phyloP scores from a whole-genome alignment of 2,329 filamentous ascomycete species.

The Colletotrichum shisoi region DNA sequence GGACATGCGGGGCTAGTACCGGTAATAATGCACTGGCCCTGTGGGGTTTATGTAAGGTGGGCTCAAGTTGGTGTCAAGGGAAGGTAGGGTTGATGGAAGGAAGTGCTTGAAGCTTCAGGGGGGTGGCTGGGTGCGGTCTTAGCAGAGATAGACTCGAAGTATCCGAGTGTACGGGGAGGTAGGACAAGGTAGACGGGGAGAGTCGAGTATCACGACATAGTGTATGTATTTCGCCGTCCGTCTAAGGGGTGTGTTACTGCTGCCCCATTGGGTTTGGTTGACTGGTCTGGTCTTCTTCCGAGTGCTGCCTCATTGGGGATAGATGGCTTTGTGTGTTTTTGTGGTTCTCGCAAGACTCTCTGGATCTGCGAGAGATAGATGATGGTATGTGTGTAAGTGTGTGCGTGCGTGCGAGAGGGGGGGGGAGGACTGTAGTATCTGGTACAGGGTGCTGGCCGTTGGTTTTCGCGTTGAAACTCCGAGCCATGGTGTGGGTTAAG shows the following conservation, averaged over 20 bases:
- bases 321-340: not conserved
- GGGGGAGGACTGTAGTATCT: not conserved
- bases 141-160: constrained; percentile 13
- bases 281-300: not conserved
- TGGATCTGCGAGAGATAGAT: not conserved
- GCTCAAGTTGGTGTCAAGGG: not conserved
- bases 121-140: constrained; percentile 14
- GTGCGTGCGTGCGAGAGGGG: not conserved
- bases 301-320: constrained; percentile 14
- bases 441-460: not conserved
- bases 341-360: not conserved
- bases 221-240: constrained; percentile 11
- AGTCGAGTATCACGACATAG: constrained; percentile 11
- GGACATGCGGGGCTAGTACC: not conserved
- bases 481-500: not conserved
- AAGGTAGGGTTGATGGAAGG: not conserved
- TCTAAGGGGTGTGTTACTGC: constrained; percentile 8
- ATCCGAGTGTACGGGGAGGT: constrained; percentile 6
- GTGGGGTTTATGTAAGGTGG: not conserved
- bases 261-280: not conserved
- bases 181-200: not conserved
- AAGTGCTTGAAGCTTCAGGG: not conserved
- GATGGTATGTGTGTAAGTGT: not conserved
- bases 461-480: not conserved
- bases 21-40: constrained; percentile 10